Percentiles rank a stretch among this genome's conserved stretches.
Conservation (phyloP, 768 basidiomycete genomes). For the Russula griseocarnosa region DNA sequence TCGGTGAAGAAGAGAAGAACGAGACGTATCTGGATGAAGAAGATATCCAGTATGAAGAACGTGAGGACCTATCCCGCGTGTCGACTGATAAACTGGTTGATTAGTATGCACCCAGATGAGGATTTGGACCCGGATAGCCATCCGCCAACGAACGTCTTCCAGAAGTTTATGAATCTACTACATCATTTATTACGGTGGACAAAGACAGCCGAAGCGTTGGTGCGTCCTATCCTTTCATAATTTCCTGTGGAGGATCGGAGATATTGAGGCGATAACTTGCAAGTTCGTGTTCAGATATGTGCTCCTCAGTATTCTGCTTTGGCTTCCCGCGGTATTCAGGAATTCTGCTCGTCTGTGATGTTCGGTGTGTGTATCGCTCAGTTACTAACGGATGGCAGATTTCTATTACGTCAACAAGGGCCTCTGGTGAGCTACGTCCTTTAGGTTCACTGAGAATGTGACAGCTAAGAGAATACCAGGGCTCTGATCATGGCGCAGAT, state of each 20-base stretch:
- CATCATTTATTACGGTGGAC: conserved; percentile 40
- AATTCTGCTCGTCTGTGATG: conserved; percentile 42
- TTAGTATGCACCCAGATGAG: conserved; percentile 22
- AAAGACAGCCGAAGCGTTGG: conserved; percentile 41
- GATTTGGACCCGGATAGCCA: conserved; percentile 48
- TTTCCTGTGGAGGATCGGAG: neutral
- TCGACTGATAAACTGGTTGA: neutral
- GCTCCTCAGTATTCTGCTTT: conserved; percentile 47
- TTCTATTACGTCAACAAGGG: conserved; percentile 46
- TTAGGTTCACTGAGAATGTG: neutral
- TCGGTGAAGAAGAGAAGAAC: conserved; percentile 34
- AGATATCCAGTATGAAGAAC: conserved; percentile 22
- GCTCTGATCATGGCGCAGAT: conserved; percentile 61
- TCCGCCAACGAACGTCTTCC: conserved; percentile 43
- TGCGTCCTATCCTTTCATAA: conserved; percentile 27
- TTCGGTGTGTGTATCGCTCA: neutral
- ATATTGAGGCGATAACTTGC: neutral
- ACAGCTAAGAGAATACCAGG: conserved; percentile 32
- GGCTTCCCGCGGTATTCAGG: conserved; percentile 47
- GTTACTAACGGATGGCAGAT: conserved; percentile 31
- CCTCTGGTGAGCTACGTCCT: conserved; percentile 38
- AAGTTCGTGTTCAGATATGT: conserved; percentile 52
- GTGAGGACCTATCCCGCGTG: conserved; percentile 19
- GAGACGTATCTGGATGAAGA: conserved; percentile 31
- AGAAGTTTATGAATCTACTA: conserved; percentile 39